Conservation (phyloP, 2,329 filamentous ascomycete species). For the Chaetomium olivaceum region DNA sequence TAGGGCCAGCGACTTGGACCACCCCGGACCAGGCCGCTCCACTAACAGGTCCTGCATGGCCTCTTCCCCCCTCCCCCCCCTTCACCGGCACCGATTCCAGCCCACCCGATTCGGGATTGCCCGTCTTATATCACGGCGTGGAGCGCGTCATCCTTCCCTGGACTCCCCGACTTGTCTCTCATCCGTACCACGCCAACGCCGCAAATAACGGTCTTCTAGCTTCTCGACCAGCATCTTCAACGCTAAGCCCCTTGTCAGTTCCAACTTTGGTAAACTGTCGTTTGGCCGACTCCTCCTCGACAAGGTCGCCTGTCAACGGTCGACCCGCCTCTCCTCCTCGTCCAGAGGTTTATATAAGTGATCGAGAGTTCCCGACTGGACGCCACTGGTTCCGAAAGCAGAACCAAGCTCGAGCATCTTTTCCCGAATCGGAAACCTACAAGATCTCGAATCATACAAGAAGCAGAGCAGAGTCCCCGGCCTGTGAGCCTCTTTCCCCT, state of each 20-base stretch:
- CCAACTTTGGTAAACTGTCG: conserved; percentile 28
- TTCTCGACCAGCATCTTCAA: conserved; percentile 20
- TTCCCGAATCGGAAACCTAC: conserved; percentile 17
- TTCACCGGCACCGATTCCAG: conserved; percentile 23
- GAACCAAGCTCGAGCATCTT: conserved; percentile 25
- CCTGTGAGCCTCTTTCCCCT: conserved; percentile 29
- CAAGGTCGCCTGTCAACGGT: conserved; percentile 19
- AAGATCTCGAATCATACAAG: conserved; percentile 21
- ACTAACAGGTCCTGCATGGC: conserved; percentile 20
- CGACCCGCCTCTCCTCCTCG: conserved; percentile 8
- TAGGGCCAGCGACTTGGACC: conserved; percentile 22
- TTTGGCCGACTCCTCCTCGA: conserved; percentile 11
- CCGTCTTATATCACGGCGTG: conserved; percentile 33
- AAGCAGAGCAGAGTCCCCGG: conserved; percentile 22
- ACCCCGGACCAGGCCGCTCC: conserved; percentile 24
- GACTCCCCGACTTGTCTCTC: conserved; percentile 22
- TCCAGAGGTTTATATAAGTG: conserved; percentile 26
- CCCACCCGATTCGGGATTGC: conserved; percentile 28
- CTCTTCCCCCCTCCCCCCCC: not conserved
- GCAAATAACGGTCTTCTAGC: conserved; percentile 21
- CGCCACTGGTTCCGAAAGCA: conserved; percentile 22
- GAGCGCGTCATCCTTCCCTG: conserved; percentile 27
- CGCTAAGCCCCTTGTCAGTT: conserved; percentile 31
- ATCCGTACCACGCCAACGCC: conserved; percentile 25
- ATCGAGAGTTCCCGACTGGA: conserved; percentile 22